Base-by-base conservation (phyloP, 306 rosid species). In the Vigna unguiculata region DNA sequence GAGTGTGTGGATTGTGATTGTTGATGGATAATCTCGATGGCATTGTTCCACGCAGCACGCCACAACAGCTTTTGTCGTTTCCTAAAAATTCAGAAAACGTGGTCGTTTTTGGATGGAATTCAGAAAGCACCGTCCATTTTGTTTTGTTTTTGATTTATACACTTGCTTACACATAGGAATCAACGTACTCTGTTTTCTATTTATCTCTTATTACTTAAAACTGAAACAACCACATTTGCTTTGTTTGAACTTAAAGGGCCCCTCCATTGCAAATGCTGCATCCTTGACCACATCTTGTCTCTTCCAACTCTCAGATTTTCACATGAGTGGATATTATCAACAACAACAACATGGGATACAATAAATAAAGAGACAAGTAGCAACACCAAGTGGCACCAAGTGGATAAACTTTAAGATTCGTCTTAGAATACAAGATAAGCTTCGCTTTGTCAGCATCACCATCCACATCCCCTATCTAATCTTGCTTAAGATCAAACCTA, bases 391-490 rank as follows among this genome's bases (percentile, higher is more conserved):
- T 84, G 90, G 88, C 81, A 65, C 71, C 7, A 53, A 61, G 9
- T 25, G 84, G 87, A 88, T 83, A 41, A 45, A 77, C n/a, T 40
- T 25, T 32, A 80, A 84, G 76, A 75, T 78, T 81, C 81, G 62
- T 24, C 38, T 41, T 13, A 4, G 9, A 48, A 15, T 57, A 17
- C 48, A 38, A 67, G 96, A 91, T 87, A 87, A 89, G 96, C 70
- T 12, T 48, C 61, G 60, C 85, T 17, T 66, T 54, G 83, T 85
- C 90, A 86, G 48, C 86, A 69, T 85, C 76, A 49, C 58, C 75
- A 63, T 75, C 89, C 89, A 87, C 89, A 62, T 85, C 86, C 59
- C 63, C 9, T 1, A 49, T 85, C 90, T 45, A 78, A 86, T 84
- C 87, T 60, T 19, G 2, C 20, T 79, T 63, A 68, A 28, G 84